Evolutionary conservation across 495 filamentous ascomycete genomes (phyloP), one percentile per base, ranked within the genome.

Genomic region (Rostrohypoxylon terebratum): DNA sequence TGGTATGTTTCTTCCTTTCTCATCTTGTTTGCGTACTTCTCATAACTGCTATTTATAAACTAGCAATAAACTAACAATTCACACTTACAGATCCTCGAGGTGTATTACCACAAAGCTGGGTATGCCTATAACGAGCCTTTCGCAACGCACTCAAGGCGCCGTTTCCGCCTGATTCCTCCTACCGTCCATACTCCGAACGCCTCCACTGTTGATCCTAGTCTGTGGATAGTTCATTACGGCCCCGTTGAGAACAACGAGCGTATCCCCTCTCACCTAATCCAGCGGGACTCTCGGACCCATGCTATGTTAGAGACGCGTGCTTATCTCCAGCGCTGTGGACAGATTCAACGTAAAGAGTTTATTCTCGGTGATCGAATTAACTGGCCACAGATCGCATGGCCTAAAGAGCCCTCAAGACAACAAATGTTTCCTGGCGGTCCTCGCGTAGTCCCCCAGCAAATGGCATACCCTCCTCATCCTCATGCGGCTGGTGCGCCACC

Each of bases 191-290:
- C 86, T 50, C 85, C 86, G 14, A 87, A 86, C 63, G 81, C 84
- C 13, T 87, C 91, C 14, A 85, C 86, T 21, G 86, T 91, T 47
- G 94, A 98, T 79, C 90, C 92, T 5, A 90, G 90, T 16, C 83
- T 98, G 34, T 98, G 94, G 93, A 91, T 99, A 62, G 88, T 97
- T n/a, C 96, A 99, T 81, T 99, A 98, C 76, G 87, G 89, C 28
- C 87, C 88, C 54, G 84, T 91, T 23, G 92, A 96, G 10, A 90
- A 86, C 34, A 81, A 85, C 33, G 88, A 96, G 64, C 89, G 92
- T 61, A 82, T 94, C 40, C 91, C 92, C 1, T 83, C 85, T 25
- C 86, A 85, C 20, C 82, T 87, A 25, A 88, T 97, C 18, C 90
- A 86, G 0, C 75, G 84, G 20, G 78, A 83, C 33, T 86, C 86